These are phyloP conservation scores for Rhamnella rubrinervis DNA, from an alignment of 331 rosid genomes.

Conservation along the genomic window DNA sequence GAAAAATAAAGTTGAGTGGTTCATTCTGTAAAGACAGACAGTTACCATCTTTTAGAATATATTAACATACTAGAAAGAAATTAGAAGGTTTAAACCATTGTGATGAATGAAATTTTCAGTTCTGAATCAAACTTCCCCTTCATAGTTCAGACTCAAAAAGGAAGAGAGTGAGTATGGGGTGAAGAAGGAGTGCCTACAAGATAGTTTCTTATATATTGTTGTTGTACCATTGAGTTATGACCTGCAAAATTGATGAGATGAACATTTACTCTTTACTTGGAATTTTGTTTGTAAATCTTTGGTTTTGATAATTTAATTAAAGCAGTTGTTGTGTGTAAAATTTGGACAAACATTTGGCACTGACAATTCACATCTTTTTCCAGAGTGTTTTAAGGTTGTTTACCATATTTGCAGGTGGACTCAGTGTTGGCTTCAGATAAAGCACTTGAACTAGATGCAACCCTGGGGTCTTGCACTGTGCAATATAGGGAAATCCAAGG, in stretches of 20 bases:
- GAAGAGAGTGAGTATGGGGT: conserved; percentile 1
- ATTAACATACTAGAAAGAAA: not conserved
- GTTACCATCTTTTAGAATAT: not conserved
- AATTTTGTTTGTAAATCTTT: conserved; percentile 8
- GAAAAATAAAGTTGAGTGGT: not conserved
- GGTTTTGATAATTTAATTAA: conserved; percentile 10
- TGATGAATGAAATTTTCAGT: not conserved
- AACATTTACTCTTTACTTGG: not conserved
- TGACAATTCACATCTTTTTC: conserved; percentile 15
- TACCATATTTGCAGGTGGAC: conserved; percentile 59
- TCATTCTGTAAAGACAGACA: not conserved
- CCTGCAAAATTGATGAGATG: not conserved
- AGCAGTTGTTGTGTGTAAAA: conserved; percentile 1
- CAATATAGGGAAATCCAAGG: conserved; percentile 93
- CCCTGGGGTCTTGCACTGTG: conserved; percentile 91
- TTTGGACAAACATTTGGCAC: conserved; percentile 1
- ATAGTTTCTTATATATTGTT: not conserved
- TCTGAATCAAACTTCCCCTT: not conserved
- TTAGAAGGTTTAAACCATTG: not conserved
- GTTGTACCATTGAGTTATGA: not conserved
- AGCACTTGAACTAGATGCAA: conserved; percentile 88
- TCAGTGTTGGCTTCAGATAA: conserved; percentile 81
- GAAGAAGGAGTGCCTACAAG: not conserved
- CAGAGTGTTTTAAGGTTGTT: conserved; percentile 8
- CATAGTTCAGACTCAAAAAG: conserved; percentile 19